Percentiles rank a stretch among this genome's conserved stretches.
phyloP scores from a whole-genome alignment of 1,284 basidiomycete species.

The Ustilago cynodontis region DNA sequence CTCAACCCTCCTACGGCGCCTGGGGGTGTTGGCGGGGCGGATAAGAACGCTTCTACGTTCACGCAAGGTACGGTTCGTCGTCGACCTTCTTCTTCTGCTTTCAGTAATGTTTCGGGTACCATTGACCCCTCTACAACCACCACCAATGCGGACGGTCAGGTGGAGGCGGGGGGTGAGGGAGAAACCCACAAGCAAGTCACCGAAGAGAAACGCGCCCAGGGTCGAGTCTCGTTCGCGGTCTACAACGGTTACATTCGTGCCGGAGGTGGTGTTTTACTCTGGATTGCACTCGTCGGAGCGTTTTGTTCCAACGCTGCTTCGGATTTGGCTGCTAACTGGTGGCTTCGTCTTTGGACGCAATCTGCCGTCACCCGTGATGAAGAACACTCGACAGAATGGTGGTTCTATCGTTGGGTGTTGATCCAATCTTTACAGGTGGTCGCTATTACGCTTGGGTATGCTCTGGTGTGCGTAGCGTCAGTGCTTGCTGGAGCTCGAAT shows the following conservation, averaged over 20 bases:
- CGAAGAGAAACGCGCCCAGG: conserved; percentile 35
- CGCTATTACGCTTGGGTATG: conserved; percentile 76
- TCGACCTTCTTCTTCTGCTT: conserved; percentile 66
- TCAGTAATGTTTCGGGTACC: conserved; percentile 77
- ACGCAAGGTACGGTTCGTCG: conserved; percentile 49
- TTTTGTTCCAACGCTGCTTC: conserved; percentile 27
- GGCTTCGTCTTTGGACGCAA: conserved; percentile 37
- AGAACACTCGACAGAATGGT: conserved; percentile 60
- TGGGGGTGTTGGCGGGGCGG: conserved; percentile 10
- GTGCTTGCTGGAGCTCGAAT: conserved; percentile 79
- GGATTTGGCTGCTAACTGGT: conserved; percentile 33
- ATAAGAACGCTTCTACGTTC: conserved; percentile 26
- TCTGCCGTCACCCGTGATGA: not conserved
- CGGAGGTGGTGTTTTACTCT: conserved; percentile 36
- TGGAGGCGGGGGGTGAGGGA: conserved; percentile 4
- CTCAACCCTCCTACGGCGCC: too few species aligned
- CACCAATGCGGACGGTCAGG: conserved; percentile 72
- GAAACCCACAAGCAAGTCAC: conserved; percentile 33
- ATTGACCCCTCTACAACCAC: conserved; percentile 52
- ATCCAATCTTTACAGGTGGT: conserved; percentile 80
- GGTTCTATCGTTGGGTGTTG: conserved; percentile 76
- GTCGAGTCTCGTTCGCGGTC: conserved; percentile 36
- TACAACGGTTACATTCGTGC: conserved; percentile 43
- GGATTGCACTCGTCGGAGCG: conserved; percentile 17
- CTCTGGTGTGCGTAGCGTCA: conserved; percentile 75